Conservation (phyloP, 805 yeast species). For the Pachysolen tannophilus region DNA sequence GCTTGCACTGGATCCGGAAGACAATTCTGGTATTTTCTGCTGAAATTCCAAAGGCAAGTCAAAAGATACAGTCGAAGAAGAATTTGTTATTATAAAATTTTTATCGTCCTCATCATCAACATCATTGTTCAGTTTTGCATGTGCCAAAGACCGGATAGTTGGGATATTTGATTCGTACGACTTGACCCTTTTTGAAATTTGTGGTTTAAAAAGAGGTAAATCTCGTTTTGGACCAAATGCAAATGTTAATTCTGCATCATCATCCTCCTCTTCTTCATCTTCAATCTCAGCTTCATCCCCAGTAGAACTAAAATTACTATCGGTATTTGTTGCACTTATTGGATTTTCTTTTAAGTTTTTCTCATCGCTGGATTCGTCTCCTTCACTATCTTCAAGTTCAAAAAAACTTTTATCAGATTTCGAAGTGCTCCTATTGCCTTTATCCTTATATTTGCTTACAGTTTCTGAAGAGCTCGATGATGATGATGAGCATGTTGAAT, state of each 20-base stretch:
- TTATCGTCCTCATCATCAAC: neutral
- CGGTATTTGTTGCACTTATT: no score
- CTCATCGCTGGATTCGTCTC: constrained; percentile 17
- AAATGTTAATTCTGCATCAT: constrained; percentile 34
- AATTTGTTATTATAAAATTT: constrained; percentile 21
- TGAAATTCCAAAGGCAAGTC: constrained; percentile 34
- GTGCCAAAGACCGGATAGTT: constrained; percentile 13
- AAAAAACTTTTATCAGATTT: no score
- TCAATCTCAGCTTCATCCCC: no score
- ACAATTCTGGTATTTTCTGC: constrained; percentile 16
- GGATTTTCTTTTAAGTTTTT: no score
- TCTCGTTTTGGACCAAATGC: constrained; percentile 34
- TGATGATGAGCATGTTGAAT: neutral
- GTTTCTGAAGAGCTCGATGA: no score
- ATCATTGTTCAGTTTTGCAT: constrained; percentile 6
- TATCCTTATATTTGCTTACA: no score
- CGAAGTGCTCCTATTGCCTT: no score
- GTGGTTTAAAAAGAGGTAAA: constrained; percentile 30
- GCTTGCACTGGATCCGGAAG: no score
- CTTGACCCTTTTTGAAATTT: constrained; percentile 27
- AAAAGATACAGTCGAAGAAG: constrained; percentile 26
- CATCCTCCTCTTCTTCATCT: constrained; percentile 31
- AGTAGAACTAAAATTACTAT: no score
- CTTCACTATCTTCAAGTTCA: constrained; percentile 10
- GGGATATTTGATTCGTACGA: constrained; percentile 35